phyloP scores from a whole-genome alignment of 805 yeast species.

The Wickerhamomyces subpelliculosus region DNA sequence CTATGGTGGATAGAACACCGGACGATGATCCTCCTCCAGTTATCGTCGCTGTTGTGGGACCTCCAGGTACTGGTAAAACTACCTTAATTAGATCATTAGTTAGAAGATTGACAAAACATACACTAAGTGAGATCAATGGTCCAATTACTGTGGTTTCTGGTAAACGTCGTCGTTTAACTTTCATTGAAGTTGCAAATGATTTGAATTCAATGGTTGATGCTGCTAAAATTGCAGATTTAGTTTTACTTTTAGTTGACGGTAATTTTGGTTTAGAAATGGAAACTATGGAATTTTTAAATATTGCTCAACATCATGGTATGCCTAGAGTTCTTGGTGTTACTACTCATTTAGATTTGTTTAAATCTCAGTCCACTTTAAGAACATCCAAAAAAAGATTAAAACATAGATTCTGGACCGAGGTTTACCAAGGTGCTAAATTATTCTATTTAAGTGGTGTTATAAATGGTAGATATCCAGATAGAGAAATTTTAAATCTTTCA shows the following conservation, averaged over 20 bases:
- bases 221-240: constrained; percentile 92
- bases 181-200: constrained; percentile 89
- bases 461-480: constrained; percentile 95
- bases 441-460: constrained; percentile 92
- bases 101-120: constrained; percentile 80
- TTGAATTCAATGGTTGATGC: constrained; percentile 93
- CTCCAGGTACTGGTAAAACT: constrained; percentile 97
- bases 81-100: constrained; percentile 87
- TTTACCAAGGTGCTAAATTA: constrained; percentile 94
- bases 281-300: constrained; percentile 95
- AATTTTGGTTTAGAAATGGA: constrained; percentile 99
- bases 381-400: constrained; percentile 88
- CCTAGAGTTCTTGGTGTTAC: constrained; percentile 94
- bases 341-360: constrained; percentile 92
- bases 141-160: constrained; percentile 97
- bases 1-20: constrained; percentile 96
- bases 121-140: constrained; percentile 82
- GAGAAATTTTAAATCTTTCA: constrained; percentile 87
- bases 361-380: constrained; percentile 79
- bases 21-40: constrained; percentile 98
- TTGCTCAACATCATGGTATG: constrained; percentile 98
- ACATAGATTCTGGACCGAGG: constrained; percentile 98
- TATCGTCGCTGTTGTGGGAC: constrained; percentile 94
- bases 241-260: constrained; percentile 85
- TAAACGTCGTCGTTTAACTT: constrained; percentile 85